phyloP scores from a whole-genome alignment of 2,329 filamentous ascomycete species.

The Monascus ruber region DNA sequence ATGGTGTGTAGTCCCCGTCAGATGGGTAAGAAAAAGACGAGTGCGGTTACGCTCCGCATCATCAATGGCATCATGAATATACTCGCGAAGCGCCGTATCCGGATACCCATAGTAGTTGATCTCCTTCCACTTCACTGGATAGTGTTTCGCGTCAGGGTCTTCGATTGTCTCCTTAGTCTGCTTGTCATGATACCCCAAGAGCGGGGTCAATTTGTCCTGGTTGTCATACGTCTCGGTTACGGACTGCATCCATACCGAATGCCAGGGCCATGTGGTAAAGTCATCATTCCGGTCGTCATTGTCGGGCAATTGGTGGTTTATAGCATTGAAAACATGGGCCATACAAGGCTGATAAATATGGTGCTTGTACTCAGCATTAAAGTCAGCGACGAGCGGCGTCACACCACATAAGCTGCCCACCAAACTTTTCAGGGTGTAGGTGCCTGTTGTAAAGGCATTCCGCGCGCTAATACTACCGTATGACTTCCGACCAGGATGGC shows the following conservation, averaged over 20 bases:
- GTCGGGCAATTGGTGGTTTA: conserved; percentile 12
- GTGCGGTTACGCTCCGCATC: conserved; percentile 18
- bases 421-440: conserved; percentile 36
- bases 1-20: conserved; percentile 24
- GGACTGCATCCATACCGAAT: conserved; percentile 23
- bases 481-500: conserved; percentile 7
- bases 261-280: conserved; percentile 22
- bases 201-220: conserved; percentile 16
- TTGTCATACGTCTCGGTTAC: conserved; percentile 21
- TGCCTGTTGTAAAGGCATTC: conserved; percentile 30
- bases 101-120: conserved; percentile 24
- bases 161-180: conserved; percentile 17
- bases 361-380: conserved; percentile 32
- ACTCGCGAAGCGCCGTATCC: conserved; percentile 19
- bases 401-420: conserved; percentile 33
- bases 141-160: conserved; percentile 14
- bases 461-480: conserved; percentile 35
- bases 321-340: conserved; percentile 22
- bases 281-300: conserved; percentile 12
- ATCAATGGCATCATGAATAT: conserved; percentile 22
- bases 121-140: conserved; percentile 13
- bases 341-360: conserved; percentile 37
- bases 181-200: conserved; percentile 16
- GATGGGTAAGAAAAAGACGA: conserved; percentile 22
- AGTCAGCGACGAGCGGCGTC: conserved; percentile 32